Conservation (phyloP, 495 filamentous ascomycete genomes). For the Clohesyomyces aquaticus region DNA sequence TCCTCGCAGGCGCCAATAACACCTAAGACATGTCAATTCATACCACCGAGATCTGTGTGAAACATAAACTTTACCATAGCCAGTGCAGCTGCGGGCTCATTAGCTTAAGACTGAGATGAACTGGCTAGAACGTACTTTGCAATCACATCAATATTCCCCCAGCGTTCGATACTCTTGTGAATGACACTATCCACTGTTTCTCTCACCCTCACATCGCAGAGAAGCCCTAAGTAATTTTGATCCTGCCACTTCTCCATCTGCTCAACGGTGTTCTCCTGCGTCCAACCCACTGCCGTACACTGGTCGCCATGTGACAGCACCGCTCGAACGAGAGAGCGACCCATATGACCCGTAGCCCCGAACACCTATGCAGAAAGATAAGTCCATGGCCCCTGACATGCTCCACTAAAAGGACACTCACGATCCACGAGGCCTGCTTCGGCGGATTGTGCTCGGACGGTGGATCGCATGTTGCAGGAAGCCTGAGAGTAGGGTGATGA, state of each 20-base stretch:
- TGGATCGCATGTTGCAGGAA: conserved; percentile 45
- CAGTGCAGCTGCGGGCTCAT: conserved; percentile 60
- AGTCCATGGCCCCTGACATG: background rate
- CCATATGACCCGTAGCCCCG: conserved; percentile 94
- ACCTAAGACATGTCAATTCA: conserved; percentile 51
- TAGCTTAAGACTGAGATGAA: conserved; percentile 2
- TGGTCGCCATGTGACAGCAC: conserved; percentile 80
- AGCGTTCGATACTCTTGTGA: conserved; percentile 67
- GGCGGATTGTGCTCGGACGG: conserved; percentile 43
- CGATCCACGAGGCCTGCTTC: conserved; percentile 44
- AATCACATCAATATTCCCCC: conserved; percentile 84
- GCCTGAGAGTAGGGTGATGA: conserved; percentile 38
- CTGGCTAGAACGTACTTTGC: conserved; percentile 60
- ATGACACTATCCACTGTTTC: conserved; percentile 76
- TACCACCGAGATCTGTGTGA: background rate
- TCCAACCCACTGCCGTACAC: conserved; percentile 85
- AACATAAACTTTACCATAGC: conserved; percentile 55
- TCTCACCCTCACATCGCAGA: conserved; percentile 87
- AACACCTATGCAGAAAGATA: conserved; percentile 64
- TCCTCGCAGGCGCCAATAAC: conserved; percentile 96
- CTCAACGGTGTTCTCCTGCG: conserved; percentile 75
- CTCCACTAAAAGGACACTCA: conserved; percentile 19
- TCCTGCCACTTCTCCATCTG: conserved; percentile 68
- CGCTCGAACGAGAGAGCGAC: conserved; percentile 81
- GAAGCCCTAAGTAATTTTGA: conserved; percentile 69